Evolutionary conservation across 2,329 filamentous ascomycete genomes (phyloP).

Genomic region (Paraconiothyrium brasiliense): DNA sequence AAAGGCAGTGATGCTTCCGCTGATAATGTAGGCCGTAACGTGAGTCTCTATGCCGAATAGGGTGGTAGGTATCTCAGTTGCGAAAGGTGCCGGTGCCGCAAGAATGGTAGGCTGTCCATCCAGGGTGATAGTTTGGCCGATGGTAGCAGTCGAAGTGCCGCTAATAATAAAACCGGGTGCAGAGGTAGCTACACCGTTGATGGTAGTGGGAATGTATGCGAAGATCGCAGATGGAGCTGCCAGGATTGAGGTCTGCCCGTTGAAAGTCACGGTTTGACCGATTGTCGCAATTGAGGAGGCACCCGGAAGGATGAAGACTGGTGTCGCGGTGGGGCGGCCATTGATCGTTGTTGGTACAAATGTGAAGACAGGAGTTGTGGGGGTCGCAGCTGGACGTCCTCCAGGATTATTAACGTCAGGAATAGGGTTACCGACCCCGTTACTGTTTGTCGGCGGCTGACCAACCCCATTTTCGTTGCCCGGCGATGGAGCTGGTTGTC

Average conservation of each 20-base stretch:
- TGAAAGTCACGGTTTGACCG: conserved; percentile 21
- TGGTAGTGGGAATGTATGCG: conserved; percentile 17
- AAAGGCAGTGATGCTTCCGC: conserved; percentile 17
- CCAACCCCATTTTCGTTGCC: background rate
- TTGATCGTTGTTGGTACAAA: conserved; percentile 22
- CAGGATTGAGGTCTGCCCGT: conserved; percentile 19
- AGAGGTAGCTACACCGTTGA: conserved; percentile 21
- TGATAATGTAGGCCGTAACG: conserved; percentile 18
- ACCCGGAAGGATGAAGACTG: conserved; percentile 19
- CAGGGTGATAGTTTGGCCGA: conserved; percentile 25
- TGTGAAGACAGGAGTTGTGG: conserved; percentile 23
- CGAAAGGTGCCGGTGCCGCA: conserved; percentile 12
- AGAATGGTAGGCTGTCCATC: conserved; percentile 21
- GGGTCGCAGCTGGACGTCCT: conserved; percentile 7
- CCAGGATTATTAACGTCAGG: background rate
- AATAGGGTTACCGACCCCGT: background rate
- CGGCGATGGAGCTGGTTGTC: background rate
- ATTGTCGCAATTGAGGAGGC: conserved; percentile 19
- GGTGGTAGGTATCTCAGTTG: conserved; percentile 18
- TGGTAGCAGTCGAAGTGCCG: conserved; percentile 23
- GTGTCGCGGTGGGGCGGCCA: conserved; percentile 14
- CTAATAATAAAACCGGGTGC: conserved; percentile 26
- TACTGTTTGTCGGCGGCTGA: background rate
- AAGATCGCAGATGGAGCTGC: conserved; percentile 16
- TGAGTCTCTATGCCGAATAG: conserved; percentile 19